phyloP scores from a whole-genome alignment of 169 alveolate genomes.

The Plasmodium falciparum region DNA sequence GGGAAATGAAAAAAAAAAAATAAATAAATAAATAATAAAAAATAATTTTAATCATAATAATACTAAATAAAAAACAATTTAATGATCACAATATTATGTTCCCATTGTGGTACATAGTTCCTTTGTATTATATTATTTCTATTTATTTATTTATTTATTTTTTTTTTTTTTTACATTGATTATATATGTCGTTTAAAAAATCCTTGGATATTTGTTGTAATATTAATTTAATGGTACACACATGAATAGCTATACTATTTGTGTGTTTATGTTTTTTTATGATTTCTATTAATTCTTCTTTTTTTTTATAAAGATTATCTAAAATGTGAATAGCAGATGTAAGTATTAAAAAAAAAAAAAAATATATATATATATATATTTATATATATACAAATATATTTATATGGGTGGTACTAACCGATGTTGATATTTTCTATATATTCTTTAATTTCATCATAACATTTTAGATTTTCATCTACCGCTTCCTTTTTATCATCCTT shows the following conservation, averaged over 20 bases:
- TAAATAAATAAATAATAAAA: neutral
- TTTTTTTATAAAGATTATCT: slow-evolving; percentile 14
- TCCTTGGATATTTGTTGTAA: slow-evolving; percentile 68
- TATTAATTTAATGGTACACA: slow-evolving; percentile 50
- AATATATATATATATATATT: neutral
- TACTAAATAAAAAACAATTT: neutral
- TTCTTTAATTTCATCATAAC: slow-evolving; percentile 24
- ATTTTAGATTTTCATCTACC: slow-evolving; percentile 14
- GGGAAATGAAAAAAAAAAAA: neutral
- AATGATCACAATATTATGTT: neutral
- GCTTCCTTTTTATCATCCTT: slow-evolving; percentile 3
- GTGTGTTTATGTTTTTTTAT: slow-evolving; percentile 52
- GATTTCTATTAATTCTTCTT: slow-evolving; percentile 45
- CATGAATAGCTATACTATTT: slow-evolving; percentile 54
- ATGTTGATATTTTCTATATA: slow-evolving; percentile 27
- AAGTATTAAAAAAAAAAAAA: neutral
- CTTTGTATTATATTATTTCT: neutral
- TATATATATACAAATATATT: neutral
- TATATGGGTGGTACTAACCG: slow-evolving; percentile 15
- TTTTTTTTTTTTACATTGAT: slow-evolving; percentile 17
- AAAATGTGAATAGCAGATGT: neutral
- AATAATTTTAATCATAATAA: neutral
- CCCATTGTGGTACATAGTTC: neutral
- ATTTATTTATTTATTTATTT: neutral
- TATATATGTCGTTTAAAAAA: slow-evolving; percentile 25